These are phyloP conservation scores for Aspergillus mulundensis DNA, from an alignment of 495 filamentous ascomycete genomes.

Conservation along the genomic window DNA sequence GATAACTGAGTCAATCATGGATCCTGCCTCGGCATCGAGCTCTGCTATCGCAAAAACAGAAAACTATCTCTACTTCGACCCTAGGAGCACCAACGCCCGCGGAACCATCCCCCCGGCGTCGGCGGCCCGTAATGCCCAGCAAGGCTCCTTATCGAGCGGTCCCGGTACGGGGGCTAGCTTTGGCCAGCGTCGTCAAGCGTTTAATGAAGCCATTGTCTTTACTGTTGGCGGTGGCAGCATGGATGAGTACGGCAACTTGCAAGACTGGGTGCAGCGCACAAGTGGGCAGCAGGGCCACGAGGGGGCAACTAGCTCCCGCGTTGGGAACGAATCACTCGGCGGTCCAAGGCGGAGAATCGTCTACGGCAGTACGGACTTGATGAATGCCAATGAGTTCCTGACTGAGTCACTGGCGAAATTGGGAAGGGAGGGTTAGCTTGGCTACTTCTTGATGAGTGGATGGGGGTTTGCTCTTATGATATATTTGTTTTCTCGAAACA, in stretches of 20 bases:
- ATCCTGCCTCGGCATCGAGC: conserved; percentile 81
- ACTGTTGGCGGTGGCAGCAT: conserved; percentile 96
- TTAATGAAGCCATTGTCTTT: conserved; percentile 93
- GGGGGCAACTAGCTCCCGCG: conserved; percentile 41
- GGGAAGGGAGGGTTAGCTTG: conserved; percentile 57
- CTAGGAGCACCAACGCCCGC: conserved; percentile 83
- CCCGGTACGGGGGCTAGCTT: conserved; percentile 80
- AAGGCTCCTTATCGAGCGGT: conserved; percentile 39
- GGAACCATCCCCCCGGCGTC: conserved; percentile 81
- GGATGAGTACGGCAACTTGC: conserved; percentile 98
- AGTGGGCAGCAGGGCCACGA: conserved; percentile 49
- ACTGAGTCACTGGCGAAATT: conserved; percentile 72
- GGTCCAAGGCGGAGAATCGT: conserved; percentile 68
- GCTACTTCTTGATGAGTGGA: not conserved
- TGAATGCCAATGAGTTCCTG: conserved; percentile 88
- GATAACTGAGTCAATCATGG: conserved; percentile 98
- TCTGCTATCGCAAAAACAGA: conserved; percentile 96
- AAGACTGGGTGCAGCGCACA: conserved; percentile 87
- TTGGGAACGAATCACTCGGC: conserved; percentile 22
- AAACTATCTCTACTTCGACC: conserved; percentile 98
- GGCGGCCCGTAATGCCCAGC: conserved; percentile 49
- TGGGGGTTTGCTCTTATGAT: not conserved
- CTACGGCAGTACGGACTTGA: conserved; percentile 92
- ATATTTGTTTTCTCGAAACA: not conserved
- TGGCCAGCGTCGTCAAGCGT: conserved; percentile 88